These are phyloP conservation scores for Coleophoma crateriformis DNA, from an alignment of 2,329 filamentous ascomycete species.

Conservation along the genomic window DNA sequence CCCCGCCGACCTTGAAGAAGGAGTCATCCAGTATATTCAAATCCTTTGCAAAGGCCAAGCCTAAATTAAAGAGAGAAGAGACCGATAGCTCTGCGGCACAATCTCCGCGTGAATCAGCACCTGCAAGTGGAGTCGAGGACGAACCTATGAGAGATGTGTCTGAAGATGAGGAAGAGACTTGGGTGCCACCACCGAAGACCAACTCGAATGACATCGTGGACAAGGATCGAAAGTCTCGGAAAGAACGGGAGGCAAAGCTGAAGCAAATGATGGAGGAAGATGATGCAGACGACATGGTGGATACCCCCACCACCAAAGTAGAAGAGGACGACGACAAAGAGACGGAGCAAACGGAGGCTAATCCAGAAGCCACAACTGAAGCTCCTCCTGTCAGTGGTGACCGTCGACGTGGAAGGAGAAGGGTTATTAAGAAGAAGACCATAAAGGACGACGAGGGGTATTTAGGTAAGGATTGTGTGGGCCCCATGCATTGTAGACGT, in stretches of 20 bases:
- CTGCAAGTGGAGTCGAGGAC: slow-evolving; percentile 41
- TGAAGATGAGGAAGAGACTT: slow-evolving; percentile 50
- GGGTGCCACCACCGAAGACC: slow-evolving; percentile 39
- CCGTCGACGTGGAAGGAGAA: slow-evolving; percentile 68
- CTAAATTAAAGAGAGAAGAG: slow-evolving; percentile 44
- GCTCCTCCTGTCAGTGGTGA: slow-evolving; percentile 49
- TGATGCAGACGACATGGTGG: slow-evolving; percentile 39
- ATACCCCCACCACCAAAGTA: slow-evolving; percentile 27
- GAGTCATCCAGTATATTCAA: slow-evolving; percentile 65
- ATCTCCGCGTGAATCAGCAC: slow-evolving; percentile 20
- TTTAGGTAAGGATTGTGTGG: slow-evolving; percentile 55
- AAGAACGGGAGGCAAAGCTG: slow-evolving; percentile 12
- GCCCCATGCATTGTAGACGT: background rate
- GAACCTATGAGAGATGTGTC: slow-evolving; percentile 49
- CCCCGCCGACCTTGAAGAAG: slow-evolving; percentile 42
- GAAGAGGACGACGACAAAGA: slow-evolving; percentile 47
- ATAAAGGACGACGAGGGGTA: slow-evolving; percentile 86
- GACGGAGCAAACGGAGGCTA: slow-evolving; percentile 32
- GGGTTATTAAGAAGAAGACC: slow-evolving; percentile 83
- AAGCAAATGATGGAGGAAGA: slow-evolving; percentile 71
- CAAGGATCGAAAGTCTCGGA: background rate
- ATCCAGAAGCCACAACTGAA: slow-evolving; percentile 33
- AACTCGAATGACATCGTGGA: slow-evolving; percentile 23
- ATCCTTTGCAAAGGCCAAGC: slow-evolving; percentile 68
- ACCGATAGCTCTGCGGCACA: slow-evolving; percentile 26